Evolutionary conservation across 148 eudicot genomes (phyloP).

Genomic region (Diospyros lotus): DNA sequence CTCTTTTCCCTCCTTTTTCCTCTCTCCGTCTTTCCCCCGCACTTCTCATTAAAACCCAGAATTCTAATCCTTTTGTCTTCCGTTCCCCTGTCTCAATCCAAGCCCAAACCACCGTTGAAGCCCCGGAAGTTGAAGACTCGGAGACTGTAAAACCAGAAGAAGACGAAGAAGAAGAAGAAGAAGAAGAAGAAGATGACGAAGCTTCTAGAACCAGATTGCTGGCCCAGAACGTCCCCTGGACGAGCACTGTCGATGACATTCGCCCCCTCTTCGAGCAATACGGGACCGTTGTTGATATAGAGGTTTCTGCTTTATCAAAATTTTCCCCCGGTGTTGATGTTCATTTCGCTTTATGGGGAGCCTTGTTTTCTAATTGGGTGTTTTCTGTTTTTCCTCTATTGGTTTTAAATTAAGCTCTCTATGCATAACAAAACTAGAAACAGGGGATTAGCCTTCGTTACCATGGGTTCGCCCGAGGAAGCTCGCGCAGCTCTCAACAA

Average conservation of each 20-base stretch:
- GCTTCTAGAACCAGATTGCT: conserved; percentile 48
- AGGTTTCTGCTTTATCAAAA: conserved; percentile 35
- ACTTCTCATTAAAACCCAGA: not conserved
- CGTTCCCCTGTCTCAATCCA: conserved; percentile 20
- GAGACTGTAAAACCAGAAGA: conserved; percentile 1
- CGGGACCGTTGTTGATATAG: conserved; percentile 75
- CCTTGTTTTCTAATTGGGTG: conserved; percentile 10
- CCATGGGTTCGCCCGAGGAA: conserved; percentile 84
- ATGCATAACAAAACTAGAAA: conserved; percentile 73
- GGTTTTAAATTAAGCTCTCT: conserved; percentile 43
- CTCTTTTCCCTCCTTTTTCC: too few relatives aligned
- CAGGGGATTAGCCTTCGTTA: conserved; percentile 86
- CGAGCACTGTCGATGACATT: conserved; percentile 58
- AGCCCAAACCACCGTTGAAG: conserved; percentile 24
- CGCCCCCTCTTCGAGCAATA: conserved; percentile 64
- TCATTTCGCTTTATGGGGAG: not conserved
- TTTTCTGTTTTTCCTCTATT: not conserved
- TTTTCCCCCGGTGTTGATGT: not conserved
- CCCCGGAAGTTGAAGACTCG: conserved; percentile 19
- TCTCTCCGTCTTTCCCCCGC: too few relatives aligned
- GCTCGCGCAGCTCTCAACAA: conserved; percentile 61
- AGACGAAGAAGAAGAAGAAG: conserved; percentile 7
- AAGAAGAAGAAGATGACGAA: conserved; percentile 34
- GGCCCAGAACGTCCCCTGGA: conserved; percentile 81
- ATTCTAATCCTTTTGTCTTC: conserved; percentile 21